Conservation (phyloP, 306 rosid genomes). For the Casuarina equisetifolia region DNA sequence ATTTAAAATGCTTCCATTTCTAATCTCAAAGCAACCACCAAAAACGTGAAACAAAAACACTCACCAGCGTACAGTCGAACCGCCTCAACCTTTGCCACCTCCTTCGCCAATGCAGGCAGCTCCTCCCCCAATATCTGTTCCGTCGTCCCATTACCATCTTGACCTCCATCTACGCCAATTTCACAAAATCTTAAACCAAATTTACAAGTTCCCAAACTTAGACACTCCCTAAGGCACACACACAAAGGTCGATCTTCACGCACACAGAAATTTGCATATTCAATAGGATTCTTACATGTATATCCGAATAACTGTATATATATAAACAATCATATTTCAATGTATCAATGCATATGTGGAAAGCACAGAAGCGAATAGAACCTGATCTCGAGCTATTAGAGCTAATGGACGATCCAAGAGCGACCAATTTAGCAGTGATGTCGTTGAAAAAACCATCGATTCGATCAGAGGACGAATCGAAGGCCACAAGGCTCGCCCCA, state of each 20-base stretch:
- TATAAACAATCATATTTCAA: no score
- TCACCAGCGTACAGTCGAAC: slow-evolving; percentile 84
- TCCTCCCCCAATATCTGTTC: slow-evolving; percentile 73
- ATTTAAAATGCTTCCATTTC: slow-evolving; percentile 12
- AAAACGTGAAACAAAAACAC: slow-evolving; percentile 18
- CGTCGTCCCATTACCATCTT: slow-evolving; percentile 36
- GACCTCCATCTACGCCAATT: slow-evolving; percentile 40
- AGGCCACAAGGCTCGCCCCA: slow-evolving; percentile 49
- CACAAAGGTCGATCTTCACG: slow-evolving; percentile 7
- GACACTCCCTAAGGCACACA: background rate
- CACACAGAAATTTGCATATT: background rate
- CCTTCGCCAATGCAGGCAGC: slow-evolving; percentile 84
- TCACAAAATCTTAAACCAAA: background rate
- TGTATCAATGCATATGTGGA: background rate
- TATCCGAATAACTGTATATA: background rate
- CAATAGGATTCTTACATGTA: background rate
- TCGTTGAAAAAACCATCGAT: slow-evolving; percentile 44
- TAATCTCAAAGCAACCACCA: background rate
- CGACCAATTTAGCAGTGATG: slow-evolving; percentile 41
- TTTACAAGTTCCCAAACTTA: slow-evolving; percentile 18
- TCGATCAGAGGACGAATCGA: slow-evolving; percentile 61
- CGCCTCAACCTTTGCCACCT: slow-evolving; percentile 80
- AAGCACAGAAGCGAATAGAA: slow-evolving; percentile 17
- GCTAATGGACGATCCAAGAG: slow-evolving; percentile 47
- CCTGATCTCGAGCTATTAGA: slow-evolving; percentile 39